Evolutionary conservation across 2,329 filamentous ascomycete species (phyloP), one percentile per base, ranked within the genome.

Genomic region (Xylaria sp.): DNA sequence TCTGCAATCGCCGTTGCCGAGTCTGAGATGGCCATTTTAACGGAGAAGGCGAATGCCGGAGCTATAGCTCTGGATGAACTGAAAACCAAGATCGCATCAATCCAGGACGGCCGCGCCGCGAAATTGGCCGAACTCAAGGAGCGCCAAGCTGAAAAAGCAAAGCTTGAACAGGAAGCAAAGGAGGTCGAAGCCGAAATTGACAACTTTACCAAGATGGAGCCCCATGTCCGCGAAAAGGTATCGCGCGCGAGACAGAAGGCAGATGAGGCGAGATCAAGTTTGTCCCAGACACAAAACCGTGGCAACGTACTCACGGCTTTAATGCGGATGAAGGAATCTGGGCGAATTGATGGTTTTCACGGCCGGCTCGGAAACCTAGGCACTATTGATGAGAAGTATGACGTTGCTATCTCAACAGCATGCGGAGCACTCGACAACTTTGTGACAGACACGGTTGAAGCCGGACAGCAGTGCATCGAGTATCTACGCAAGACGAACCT

Each of bases 401-500:
- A 99, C 72, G 87, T 99, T 43, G 95, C 95, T n/a, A 97, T 99
- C 63, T 99, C 96, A 0, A 99, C 95, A 0, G 96, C 95, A 10
- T 98, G 95, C 69, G 89, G 91, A 46, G 85, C 90, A 2, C 85
- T 99, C 9, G 92, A 99, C 76, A 97, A 98, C 73, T 93, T 99
- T 77, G 94, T 99, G 9, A 96, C 96, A 0, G 95, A 98, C 71
- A 93, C 92, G 0, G 94, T 98, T 13, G 95, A 98, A 71, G 91
- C 93, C 60, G 95, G 93, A 66, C 95, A 99, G 76, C 93, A 98
- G 75, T 99, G 96, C 76, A 98, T 99, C 66, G 95, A 98, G 73
- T 95, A 99, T 72, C 84, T 99, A 11, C 88, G 95, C 58, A 99
- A 98, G 82, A 99, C 97, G 71, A 97, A 97, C 69, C 87, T 99